Conservation (phyloP, 2,329 filamentous ascomycete species). For the Aspergillus luchuensis region DNA sequence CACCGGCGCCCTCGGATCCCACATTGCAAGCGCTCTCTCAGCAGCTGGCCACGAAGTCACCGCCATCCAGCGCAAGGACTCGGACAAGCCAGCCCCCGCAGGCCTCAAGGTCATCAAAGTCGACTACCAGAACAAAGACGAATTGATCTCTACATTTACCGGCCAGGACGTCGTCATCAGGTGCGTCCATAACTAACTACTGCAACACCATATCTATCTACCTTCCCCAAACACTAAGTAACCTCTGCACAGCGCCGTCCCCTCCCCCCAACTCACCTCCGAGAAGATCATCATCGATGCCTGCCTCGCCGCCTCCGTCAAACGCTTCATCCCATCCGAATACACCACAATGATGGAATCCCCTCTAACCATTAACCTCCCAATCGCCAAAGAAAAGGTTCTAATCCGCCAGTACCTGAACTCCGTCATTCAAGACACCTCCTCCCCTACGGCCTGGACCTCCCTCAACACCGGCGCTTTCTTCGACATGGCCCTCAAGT, state of each 20-base stretch:
- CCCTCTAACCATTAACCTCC: slow-evolving; percentile 2
- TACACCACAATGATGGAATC: slow-evolving; percentile 29
- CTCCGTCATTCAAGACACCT: background rate
- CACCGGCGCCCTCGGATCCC: background rate
- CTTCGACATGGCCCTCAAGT: slow-evolving; percentile 9
- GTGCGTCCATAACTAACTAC: no score
- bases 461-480: slow-evolving; percentile 14
- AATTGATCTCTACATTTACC: background rate
- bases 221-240: no score
- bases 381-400: slow-evolving; percentile 21
- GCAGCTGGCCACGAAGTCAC: background rate
- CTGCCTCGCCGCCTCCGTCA: slow-evolving; percentile 44
- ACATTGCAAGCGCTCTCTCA: background rate
- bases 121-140: background rate
- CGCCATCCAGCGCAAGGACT: background rate
- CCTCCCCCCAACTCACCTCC: background rate
- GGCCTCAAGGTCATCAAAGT: background rate
- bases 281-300: slow-evolving; percentile 30
- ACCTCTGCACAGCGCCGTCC: background rate
- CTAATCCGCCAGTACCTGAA: slow-evolving; percentile 13
- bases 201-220: no score
- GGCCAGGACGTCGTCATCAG: slow-evolving; percentile 1
- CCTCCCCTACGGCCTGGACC: slow-evolving; percentile 6
- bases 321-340: slow-evolving; percentile 49
- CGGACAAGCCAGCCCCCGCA: background rate